These are phyloP conservation scores for Aspergillus kassunensis DNA, from an alignment of 495 filamentous ascomycete genomes.

Conservation along the genomic window DNA sequence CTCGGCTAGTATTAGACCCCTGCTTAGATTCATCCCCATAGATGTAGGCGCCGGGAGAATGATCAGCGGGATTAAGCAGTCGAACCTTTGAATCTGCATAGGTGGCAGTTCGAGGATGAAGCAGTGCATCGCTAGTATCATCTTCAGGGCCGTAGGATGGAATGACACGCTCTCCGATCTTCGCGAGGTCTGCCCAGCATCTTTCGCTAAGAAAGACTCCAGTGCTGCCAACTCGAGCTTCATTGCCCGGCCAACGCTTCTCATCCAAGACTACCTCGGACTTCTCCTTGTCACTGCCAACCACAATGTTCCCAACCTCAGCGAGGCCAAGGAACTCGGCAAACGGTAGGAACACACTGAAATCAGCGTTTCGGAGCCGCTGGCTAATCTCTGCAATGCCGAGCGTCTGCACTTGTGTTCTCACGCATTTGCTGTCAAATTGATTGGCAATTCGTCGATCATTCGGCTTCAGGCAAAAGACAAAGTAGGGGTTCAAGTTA, in stretches of 20 bases:
- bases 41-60: constrained; percentile 58
- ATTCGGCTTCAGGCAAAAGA: constrained; percentile 97
- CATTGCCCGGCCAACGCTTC: constrained; percentile 85
- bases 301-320: constrained; percentile 74
- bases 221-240: constrained; percentile 85
- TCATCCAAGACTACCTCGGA: constrained; percentile 84
- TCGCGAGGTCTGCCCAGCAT: constrained; percentile 87
- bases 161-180: constrained; percentile 62
- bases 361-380: constrained; percentile 84
- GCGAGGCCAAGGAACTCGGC: constrained; percentile 89
- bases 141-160: constrained; percentile 51
- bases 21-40: constrained; percentile 67
- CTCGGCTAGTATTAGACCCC: constrained; percentile 78
- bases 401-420: constrained; percentile 89
- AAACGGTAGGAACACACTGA: constrained; percentile 92
- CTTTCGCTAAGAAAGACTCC: constrained; percentile 94
- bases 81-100: constrained; percentile 70
- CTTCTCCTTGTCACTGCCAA: constrained; percentile 92
- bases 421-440: constrained; percentile 97
- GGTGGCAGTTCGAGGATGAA: constrained; percentile 32
- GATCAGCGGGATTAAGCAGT: constrained; percentile 53
- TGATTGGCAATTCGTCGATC: constrained; percentile 96
- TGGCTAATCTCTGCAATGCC: constrained; percentile 97
- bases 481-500: constrained; percentile 87
- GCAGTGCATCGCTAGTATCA: constrained; percentile 40